Conservation (phyloP, 2,329 filamentous ascomycete genomes). For the Beauveria caledonica region DNA sequence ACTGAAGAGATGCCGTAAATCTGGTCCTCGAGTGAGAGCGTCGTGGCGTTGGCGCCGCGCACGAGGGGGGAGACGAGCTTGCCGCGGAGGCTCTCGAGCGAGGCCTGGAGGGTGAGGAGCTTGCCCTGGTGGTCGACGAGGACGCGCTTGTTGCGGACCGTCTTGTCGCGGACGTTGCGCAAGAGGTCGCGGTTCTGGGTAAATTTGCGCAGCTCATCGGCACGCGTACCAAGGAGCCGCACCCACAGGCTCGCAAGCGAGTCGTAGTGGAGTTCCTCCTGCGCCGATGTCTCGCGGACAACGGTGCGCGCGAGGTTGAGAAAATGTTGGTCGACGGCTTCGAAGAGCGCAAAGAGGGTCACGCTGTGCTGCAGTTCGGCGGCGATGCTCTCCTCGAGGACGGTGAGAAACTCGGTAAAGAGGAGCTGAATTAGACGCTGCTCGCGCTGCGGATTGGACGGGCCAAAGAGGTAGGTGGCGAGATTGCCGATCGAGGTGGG, state of each 20-base stretch:
- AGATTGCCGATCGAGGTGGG: conserved; percentile 63
- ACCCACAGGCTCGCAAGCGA: conserved; percentile 81
- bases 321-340: conserved; percentile 84
- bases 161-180: conserved; percentile 69
- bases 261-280: conserved; percentile 74
- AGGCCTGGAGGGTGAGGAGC: conserved; percentile 75
- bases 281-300: conserved; percentile 70
- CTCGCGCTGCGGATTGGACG: conserved; percentile 72
- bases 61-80: conserved; percentile 83
- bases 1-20: conserved; percentile 75
- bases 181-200: conserved; percentile 82
- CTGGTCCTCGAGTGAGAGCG: conserved; percentile 71
- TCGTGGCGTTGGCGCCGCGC: conserved; percentile 51
- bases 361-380: conserved; percentile 75
- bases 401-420: conserved; percentile 73
- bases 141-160: conserved; percentile 78
- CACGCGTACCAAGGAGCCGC: conserved; percentile 69
- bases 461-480: conserved; percentile 67
- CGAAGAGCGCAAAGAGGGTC: conserved; percentile 80
- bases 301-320: conserved; percentile 79
- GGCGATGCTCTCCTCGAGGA: conserved; percentile 83
- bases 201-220: conserved; percentile 73
- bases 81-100: conserved; percentile 72
- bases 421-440: conserved; percentile 74
- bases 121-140: conserved; percentile 81